phyloP scores from a whole-genome alignment of 371 early-diverging fungal genomes.

The Thermomucor indicae-seudaticae region DNA sequence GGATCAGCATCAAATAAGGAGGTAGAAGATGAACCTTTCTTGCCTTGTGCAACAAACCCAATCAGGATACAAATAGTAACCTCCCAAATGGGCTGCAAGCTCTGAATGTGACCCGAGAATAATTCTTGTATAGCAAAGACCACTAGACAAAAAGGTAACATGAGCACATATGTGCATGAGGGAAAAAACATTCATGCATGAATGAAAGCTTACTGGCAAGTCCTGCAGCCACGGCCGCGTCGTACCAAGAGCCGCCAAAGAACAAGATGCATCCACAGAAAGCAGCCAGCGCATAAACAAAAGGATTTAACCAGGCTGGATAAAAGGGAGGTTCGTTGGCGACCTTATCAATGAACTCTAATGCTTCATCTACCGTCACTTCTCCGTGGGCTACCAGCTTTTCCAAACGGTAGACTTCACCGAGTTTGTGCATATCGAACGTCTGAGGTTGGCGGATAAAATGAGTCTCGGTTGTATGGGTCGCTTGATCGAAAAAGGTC shows the following conservation, averaged over 20 bases:
- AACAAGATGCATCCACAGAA: conserved; percentile 48
- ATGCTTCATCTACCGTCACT: conserved; percentile 49
- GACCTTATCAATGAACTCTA: conserved; percentile 46
- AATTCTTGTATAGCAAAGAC: conserved; percentile 39
- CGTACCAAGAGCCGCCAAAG: conserved; percentile 40
- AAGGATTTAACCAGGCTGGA: conserved; percentile 48
- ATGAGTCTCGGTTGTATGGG: conserved; percentile 77
- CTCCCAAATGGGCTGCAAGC: conserved; percentile 59
- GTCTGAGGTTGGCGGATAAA: conserved; percentile 55
- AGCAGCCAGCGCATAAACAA: conserved; percentile 45
- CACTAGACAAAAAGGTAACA: conserved; percentile 16
- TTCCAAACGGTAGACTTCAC: conserved; percentile 54
- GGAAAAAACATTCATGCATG: background rate
- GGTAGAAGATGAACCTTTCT: background rate
- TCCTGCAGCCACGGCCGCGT: conserved; percentile 36
- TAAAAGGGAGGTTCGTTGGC: conserved; percentile 36
- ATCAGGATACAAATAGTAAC: conserved; percentile 66
- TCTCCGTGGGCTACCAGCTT: conserved; percentile 46
- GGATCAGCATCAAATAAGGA: background rate
- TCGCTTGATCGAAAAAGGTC: conserved; percentile 68
- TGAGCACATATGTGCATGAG: background rate
- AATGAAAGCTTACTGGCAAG: conserved; percentile 33
- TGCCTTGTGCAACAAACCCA: conserved; percentile 59
- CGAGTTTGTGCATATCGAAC: conserved; percentile 70
- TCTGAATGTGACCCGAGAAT: conserved; percentile 30